Evolutionary conservation across 345 rosid species (phyloP).

Genomic region (Gossypium ekmanianum): DNA sequence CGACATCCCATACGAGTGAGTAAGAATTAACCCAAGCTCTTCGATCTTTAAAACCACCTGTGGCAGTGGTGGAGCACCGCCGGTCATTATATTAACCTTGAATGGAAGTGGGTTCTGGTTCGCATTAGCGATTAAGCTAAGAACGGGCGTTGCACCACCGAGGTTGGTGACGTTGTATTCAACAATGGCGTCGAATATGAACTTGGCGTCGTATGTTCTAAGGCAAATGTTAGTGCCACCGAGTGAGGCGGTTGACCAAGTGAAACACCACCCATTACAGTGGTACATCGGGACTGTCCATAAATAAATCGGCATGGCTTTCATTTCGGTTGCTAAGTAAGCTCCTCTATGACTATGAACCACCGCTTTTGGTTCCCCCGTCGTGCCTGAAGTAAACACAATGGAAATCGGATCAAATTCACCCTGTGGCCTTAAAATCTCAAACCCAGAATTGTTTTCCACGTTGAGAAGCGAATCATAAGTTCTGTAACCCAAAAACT

Average conservation of each 20-base stretch:
- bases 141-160: neutral
- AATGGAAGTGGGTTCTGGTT: neutral
- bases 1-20: constrained; percentile 7
- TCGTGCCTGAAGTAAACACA: constrained; percentile 12
- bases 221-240: constrained; percentile 10
- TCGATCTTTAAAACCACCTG: neutral
- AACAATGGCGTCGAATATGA: neutral
- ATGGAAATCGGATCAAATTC: neutral
- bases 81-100: neutral
- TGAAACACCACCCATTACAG: constrained; percentile 4
- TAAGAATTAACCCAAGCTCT: constrained; percentile 1
- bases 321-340: neutral
- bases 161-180: neutral
- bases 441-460: neutral
- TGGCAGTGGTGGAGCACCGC: neutral
- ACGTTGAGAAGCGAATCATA: neutral
- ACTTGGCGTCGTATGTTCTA: neutral
- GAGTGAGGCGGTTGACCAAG: neutral
- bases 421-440: neutral
- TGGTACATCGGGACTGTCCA: constrained; percentile 3
- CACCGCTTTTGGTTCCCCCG: neutral
- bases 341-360: neutral
- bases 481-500: neutral
- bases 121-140: neutral
- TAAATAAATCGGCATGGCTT: neutral